Percentiles rank a stretch among this genome's conserved stretches.
Evolutionary conservation across 2,329 filamentous ascomycete species (phyloP).

Genomic region (Xylaria sp.): DNA sequence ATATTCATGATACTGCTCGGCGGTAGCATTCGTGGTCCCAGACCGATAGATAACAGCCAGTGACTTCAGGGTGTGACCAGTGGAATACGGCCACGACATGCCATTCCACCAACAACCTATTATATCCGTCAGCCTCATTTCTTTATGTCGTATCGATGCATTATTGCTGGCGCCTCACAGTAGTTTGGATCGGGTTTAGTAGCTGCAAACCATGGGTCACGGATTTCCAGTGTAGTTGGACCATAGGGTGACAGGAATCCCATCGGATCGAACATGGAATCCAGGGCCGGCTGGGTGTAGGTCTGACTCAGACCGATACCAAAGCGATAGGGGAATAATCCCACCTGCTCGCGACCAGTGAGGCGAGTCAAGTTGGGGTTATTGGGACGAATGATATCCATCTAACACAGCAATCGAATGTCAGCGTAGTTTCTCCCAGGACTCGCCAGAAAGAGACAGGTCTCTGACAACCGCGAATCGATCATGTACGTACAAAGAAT

Average conservation of each 20-base stretch:
- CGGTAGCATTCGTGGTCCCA: slow-evolving; percentile 32
- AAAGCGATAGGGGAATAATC: slow-evolving; percentile 39
- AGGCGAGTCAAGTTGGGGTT: slow-evolving; percentile 35
- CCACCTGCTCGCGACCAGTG: slow-evolving; percentile 38
- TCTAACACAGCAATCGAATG: slow-evolving; percentile 3
- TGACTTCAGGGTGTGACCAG: slow-evolving; percentile 37
- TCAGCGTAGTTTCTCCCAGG: neutral
- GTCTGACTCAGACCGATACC: slow-evolving; percentile 33
- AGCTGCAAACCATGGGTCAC: slow-evolving; percentile 37
- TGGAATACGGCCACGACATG: slow-evolving; percentile 42
- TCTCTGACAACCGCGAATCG: neutral
- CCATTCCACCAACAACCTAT: slow-evolving; percentile 41
- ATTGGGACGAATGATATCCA: slow-evolving; percentile 31
- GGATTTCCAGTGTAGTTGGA: slow-evolving; percentile 39
- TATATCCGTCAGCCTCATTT: slow-evolving; percentile 13
- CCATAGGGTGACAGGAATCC: slow-evolving; percentile 37
- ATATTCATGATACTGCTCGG: slow-evolving; percentile 35
- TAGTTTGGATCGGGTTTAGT: slow-evolving; percentile 29
- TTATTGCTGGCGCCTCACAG: slow-evolving; percentile 19
- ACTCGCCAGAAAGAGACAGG: neutral
- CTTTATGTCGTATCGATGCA: neutral
- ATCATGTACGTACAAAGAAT: slow-evolving; percentile 33
- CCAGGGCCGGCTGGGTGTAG: slow-evolving; percentile 31
- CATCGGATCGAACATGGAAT: slow-evolving; percentile 33
- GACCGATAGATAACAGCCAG: slow-evolving; percentile 35